Evolutionary conservation across 2,329 filamentous ascomycete genomes (phyloP).

Genomic region (Botrytis porri): DNA sequence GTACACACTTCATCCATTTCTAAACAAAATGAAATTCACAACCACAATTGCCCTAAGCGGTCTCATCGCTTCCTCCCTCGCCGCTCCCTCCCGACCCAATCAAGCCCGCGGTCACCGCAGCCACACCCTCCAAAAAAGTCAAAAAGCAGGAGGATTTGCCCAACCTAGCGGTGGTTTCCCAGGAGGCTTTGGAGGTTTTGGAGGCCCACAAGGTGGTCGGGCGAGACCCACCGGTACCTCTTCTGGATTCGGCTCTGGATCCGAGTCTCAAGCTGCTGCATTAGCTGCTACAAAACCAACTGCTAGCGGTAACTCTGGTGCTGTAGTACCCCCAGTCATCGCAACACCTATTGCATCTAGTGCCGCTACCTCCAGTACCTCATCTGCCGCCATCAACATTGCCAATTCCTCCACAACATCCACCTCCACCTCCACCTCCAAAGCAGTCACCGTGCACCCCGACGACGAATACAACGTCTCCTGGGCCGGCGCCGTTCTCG

Average conservation of each 20-base stretch:
- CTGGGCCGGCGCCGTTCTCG: conserved; percentile 42
- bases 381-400: not conserved
- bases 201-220: not conserved
- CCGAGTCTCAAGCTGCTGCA: no score
- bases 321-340: not conserved
- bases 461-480: conserved; percentile 35
- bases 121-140: not conserved
- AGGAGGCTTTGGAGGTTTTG: not conserved
- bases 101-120: not conserved
- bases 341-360: not conserved
- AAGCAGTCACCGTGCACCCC: conserved; percentile 16
- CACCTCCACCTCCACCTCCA: not conserved
- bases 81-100: not conserved
- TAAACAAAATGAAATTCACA: not conserved
- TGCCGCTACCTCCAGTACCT: not conserved
- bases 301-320: not conserved
- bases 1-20: not conserved
- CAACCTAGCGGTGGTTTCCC: not conserved
- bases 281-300: no score
- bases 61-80: not conserved
- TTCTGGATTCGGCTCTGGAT: no score
- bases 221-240: not conserved
- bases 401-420: not conserved
- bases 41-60: not conserved
- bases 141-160: not conserved